Percentiles rank a stretch among this genome's conserved stretches.
Evolutionary conservation across 1,284 basidiomycete genomes (phyloP).

Genomic region (Cryptococcus sp.): DNA sequence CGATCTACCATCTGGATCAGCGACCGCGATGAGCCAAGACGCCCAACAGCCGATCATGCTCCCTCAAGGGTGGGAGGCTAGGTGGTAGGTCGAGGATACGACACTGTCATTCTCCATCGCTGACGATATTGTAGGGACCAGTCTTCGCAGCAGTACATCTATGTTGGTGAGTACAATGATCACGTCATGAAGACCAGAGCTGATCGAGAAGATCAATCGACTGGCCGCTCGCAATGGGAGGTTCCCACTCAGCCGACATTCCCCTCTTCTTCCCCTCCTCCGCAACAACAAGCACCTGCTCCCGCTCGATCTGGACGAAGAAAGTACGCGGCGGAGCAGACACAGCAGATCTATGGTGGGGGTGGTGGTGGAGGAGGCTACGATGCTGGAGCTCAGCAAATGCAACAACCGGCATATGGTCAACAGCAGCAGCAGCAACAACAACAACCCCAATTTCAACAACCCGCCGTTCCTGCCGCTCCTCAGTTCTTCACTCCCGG

Average conservation of each 20-base stretch:
- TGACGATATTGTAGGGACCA: slow-evolving; percentile 60
- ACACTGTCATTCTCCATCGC: background rate
- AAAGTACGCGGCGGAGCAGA: slow-evolving; percentile 84
- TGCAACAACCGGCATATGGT: no score
- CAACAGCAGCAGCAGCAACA: background rate
- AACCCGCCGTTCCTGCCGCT: slow-evolving; percentile 11
- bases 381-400: slow-evolving; percentile 7
- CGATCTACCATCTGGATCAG: no score
- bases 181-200: background rate
- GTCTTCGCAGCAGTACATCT: slow-evolving; percentile 73
- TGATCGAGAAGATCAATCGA: slow-evolving; percentile 35
- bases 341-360: slow-evolving; percentile 68
- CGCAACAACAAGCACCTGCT: slow-evolving; percentile 47
- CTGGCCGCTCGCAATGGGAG: slow-evolving; percentile 63
- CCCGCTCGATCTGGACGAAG: slow-evolving; percentile 59
- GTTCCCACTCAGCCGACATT: slow-evolving; percentile 46
- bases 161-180: slow-evolving; percentile 56
- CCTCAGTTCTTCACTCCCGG: slow-evolving; percentile 82
- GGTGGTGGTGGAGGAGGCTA: slow-evolving; percentile 10
- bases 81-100: slow-evolving; percentile 60
- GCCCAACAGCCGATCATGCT: slow-evolving; percentile 9
- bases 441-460: background rate
- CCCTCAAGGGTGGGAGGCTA: slow-evolving; percentile 73
- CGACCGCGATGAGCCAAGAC: background rate
- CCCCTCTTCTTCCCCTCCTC: slow-evolving; percentile 20